These are phyloP conservation scores for Quercus tomentella DNA, from an alignment of 331 rosid species.

Conservation along the genomic window DNA sequence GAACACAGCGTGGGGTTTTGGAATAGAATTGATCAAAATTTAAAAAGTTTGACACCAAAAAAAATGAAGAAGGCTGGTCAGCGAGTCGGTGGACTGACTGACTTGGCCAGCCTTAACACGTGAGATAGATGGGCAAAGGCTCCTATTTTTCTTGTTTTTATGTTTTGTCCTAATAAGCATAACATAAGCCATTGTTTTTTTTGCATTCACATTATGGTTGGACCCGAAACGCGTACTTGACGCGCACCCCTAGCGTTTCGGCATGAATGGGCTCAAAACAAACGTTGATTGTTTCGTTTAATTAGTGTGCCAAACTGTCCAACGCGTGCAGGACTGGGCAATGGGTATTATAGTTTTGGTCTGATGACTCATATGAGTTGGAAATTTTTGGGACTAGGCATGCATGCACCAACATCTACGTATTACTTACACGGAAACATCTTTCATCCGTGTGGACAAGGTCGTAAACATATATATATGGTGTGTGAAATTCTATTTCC, in stretches of 20 bases:
- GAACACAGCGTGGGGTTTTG: conserved; percentile 2
- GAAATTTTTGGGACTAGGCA: neutral
- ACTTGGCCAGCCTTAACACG: neutral
- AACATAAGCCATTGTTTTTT: neutral
- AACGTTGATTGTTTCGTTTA: neutral
- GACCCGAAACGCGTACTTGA: neutral
- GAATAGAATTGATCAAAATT: conserved; percentile 14
- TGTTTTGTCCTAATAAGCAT: neutral
- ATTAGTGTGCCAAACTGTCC: neutral
- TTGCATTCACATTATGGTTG: neutral
- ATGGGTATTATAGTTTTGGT: neutral
- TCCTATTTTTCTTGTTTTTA: neutral
- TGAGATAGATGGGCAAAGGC: neutral
- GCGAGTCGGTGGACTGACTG: conserved; percentile 26
- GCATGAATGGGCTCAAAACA: neutral
- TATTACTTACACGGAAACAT: neutral
- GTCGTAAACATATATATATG: neutral
- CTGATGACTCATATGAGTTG: too few species aligned
- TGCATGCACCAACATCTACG: neutral
- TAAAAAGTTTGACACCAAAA: conserved; percentile 19
- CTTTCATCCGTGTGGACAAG: neutral
- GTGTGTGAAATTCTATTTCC: neutral
- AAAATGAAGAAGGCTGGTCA: neutral
- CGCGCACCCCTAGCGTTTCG: neutral
- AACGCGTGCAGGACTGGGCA: neutral